Evolutionary conservation across 2,329 filamentous ascomycete species (phyloP).

Genomic region (Xylaria sp.): DNA sequence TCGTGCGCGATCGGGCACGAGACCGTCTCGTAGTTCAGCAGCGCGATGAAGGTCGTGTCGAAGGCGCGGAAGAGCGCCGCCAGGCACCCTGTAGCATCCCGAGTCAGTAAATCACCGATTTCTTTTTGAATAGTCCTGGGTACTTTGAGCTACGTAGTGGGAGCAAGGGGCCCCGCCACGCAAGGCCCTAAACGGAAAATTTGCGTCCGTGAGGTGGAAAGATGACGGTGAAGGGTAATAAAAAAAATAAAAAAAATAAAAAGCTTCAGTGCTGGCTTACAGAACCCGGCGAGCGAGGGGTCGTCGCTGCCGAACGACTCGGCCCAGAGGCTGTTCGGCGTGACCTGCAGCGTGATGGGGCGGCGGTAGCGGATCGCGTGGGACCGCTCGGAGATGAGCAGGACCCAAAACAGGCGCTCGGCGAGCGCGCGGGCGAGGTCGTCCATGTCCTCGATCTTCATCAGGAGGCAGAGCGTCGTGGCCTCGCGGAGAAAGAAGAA

Average conservation of each 20-base stretch:
- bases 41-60: constrained; percentile 46
- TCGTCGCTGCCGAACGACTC: constrained; percentile 31
- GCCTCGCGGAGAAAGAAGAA: constrained; percentile 50
- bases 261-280: too few relatives aligned
- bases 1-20: constrained; percentile 37
- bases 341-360: constrained; percentile 48
- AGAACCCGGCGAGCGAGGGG: constrained; percentile 41
- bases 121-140: too few relatives aligned
- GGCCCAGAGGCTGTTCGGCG: constrained; percentile 39
- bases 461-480: constrained; percentile 43
- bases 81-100: too few relatives aligned
- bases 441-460: constrained; percentile 37
- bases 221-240: too few relatives aligned
- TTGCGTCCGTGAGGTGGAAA: too few relatives aligned
- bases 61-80: constrained; percentile 46
- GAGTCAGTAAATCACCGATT: too few relatives aligned
- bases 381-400: constrained; percentile 47
- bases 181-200: too few relatives aligned
- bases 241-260: too few relatives aligned
- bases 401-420: constrained; percentile 47
- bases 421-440: constrained; percentile 31
- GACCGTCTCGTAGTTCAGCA: constrained; percentile 44
- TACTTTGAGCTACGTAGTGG: too few relatives aligned
- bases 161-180: too few relatives aligned
- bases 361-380: constrained; percentile 49